Evolutionary conservation across 163 green algal species (phyloP).

Genomic region (Chlamydomonas reinhardtii): DNA sequence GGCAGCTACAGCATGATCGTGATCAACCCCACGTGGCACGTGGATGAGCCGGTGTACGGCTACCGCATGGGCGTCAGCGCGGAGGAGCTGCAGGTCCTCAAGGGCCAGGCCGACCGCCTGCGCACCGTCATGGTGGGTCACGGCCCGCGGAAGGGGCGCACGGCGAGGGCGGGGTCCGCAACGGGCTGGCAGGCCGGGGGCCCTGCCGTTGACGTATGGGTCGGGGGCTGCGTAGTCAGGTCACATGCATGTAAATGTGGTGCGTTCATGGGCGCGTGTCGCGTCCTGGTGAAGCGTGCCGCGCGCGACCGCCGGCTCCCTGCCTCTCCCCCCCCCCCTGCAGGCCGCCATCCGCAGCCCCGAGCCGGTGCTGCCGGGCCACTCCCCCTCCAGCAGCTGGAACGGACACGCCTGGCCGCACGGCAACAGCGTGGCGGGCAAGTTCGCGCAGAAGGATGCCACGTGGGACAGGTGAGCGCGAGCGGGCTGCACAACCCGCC

Average conservation of each 20-base stretch:
- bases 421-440: conserved; percentile 6
- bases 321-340: too few species aligned
- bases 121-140: conserved; percentile 1
- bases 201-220: too few species aligned
- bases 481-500: too few species aligned
- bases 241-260: too few species aligned
- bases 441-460: conserved; percentile 37
- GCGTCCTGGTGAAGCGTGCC: too few species aligned
- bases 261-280: too few species aligned
- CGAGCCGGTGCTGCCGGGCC: conserved; percentile 26
- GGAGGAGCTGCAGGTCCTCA: conserved; percentile 33
- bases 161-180: too few species aligned
- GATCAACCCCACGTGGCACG: conserved; percentile 68
- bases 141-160: neutral
- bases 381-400: neutral
- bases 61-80: conserved; percentile 64
- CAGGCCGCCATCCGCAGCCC: neutral
- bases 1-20: conserved; percentile 69
- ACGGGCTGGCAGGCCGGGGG: too few species aligned
- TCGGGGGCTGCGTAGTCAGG: too few species aligned
- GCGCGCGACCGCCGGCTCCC: too few species aligned
- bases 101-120: conserved; percentile 6
- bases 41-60: conserved; percentile 56
- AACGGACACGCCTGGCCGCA: neutral
- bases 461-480: conserved; percentile 20